phyloP scores from a whole-genome alignment of 371 early-diverging fungal species.

The Zopfochytrium polystomum region DNA sequence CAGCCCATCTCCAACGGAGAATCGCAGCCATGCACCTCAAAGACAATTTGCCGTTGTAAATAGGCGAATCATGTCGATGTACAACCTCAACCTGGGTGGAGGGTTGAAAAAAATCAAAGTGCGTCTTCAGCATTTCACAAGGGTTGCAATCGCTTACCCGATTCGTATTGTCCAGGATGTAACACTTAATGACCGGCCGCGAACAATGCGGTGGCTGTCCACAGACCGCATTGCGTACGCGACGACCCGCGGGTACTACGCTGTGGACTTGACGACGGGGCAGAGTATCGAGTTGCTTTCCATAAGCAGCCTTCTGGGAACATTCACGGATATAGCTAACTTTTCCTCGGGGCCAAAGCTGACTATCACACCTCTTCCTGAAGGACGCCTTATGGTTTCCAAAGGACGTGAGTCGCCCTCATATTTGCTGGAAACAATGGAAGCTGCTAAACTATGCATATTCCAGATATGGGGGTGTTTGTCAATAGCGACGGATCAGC shows the following conservation, averaged over 20 bases:
- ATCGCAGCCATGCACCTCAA: slow-evolving; percentile 13
- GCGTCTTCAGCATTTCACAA: slow-evolving; percentile 51
- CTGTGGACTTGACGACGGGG: slow-evolving; percentile 64
- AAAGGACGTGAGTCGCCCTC: slow-evolving; percentile 56
- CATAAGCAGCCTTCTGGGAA: slow-evolving; percentile 19
- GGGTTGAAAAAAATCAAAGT: slow-evolving; percentile 12
- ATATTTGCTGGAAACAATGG: background rate
- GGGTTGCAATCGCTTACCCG: slow-evolving; percentile 41
- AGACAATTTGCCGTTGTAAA: slow-evolving; percentile 28
- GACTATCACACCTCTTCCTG: slow-evolving; percentile 66
- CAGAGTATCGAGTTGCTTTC: slow-evolving; percentile 34
- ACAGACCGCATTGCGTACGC: slow-evolving; percentile 64
- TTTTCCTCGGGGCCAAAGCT: slow-evolving; percentile 22
- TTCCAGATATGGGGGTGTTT: slow-evolving; percentile 65
- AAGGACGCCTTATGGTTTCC: slow-evolving; percentile 70
- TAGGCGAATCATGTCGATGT: slow-evolving; percentile 50
- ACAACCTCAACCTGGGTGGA: slow-evolving; percentile 14
- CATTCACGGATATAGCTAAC: slow-evolving; percentile 28
- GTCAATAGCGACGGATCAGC: slow-evolving; percentile 66
- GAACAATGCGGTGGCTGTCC: slow-evolving; percentile 69
- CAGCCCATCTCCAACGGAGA: slow-evolving; percentile 14
- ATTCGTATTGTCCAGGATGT: slow-evolving; percentile 55
- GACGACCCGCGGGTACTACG: slow-evolving; percentile 59
- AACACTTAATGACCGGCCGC: slow-evolving; percentile 61
- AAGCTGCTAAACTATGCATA: background rate